phyloP scores from a whole-genome alignment of 495 filamentous ascomycete species.

The Neurospora sp. region DNA sequence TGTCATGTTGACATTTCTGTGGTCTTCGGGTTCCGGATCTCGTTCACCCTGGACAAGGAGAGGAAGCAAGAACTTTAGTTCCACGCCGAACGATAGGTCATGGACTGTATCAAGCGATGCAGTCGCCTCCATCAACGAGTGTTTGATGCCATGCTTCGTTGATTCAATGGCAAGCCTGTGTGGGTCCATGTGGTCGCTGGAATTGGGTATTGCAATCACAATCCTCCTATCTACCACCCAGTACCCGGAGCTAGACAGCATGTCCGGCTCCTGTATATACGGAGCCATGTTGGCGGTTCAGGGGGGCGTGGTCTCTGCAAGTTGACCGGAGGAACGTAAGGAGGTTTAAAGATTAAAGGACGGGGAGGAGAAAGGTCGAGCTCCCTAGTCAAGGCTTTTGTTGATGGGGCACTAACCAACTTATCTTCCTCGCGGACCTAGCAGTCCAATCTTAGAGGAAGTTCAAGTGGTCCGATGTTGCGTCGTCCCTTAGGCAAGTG shows the following conservation, averaged over 20 bases:
- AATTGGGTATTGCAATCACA: neutral
- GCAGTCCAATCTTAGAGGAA: neutral
- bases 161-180: neutral
- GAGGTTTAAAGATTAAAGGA: neutral
- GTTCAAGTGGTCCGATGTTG: neutral
- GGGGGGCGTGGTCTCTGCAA: too few species aligned
- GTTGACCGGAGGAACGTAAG: neutral
- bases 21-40: conserved; percentile 1
- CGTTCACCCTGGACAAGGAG: neutral
- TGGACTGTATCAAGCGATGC: neutral
- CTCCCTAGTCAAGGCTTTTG: neutral
- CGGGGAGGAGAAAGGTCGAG: neutral
- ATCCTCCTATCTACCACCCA: neutral
- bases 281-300: neutral
- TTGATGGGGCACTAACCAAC: neutral
- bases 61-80: conserved; percentile 7
- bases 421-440: neutral
- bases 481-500: neutral
- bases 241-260: neutral
- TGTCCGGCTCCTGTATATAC: neutral
- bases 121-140: neutral
- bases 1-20: neutral
- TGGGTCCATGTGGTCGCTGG: neutral
- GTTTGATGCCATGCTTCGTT: neutral
- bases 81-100: conserved; percentile 1